Evolutionary conservation across 345 rosid genomes (phyloP).

Genomic region (Cardamine chenopodiifolia): DNA sequence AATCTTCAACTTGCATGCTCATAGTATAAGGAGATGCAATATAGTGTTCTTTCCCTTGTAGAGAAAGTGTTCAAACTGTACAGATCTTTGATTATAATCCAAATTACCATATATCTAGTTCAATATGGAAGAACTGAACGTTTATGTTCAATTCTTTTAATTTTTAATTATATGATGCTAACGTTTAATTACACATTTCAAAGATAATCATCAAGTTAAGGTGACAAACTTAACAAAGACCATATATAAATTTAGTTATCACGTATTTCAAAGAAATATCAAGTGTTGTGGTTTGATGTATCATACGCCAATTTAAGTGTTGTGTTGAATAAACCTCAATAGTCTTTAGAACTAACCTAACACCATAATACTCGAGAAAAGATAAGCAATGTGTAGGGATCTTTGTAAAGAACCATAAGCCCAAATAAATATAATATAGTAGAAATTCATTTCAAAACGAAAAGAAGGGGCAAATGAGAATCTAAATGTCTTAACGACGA

Average conservation of each 20-base stretch:
- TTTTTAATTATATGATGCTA: neutral
- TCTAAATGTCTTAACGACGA: too few species aligned
- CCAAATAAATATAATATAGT: too few species aligned
- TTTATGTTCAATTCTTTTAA: neutral
- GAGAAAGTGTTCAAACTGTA: conserved; percentile 35
- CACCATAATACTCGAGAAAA: too few species aligned
- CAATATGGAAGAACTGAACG: neutral
- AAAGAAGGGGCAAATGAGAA: too few species aligned
- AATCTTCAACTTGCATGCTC: conserved; percentile 18
- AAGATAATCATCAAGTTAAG: neutral
- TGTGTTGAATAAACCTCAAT: too few species aligned
- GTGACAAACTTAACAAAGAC: neutral
- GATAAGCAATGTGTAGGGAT: too few species aligned
- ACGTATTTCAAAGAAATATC: neutral
- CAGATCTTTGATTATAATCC: neutral
- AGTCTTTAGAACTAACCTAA: too few species aligned
- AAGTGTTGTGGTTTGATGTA: too few species aligned
- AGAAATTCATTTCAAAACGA: too few species aligned
- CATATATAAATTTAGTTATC: neutral
- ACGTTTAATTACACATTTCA: neutral
- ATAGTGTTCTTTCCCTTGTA: conserved; percentile 18
- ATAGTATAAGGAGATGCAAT: conserved; percentile 25
- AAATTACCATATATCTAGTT: neutral
- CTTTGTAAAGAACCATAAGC: too few species aligned
- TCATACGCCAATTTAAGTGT: too few species aligned